Evolutionary conservation across 148 eudicot species (phyloP).

Genomic region (Rheum nobile): DNA sequence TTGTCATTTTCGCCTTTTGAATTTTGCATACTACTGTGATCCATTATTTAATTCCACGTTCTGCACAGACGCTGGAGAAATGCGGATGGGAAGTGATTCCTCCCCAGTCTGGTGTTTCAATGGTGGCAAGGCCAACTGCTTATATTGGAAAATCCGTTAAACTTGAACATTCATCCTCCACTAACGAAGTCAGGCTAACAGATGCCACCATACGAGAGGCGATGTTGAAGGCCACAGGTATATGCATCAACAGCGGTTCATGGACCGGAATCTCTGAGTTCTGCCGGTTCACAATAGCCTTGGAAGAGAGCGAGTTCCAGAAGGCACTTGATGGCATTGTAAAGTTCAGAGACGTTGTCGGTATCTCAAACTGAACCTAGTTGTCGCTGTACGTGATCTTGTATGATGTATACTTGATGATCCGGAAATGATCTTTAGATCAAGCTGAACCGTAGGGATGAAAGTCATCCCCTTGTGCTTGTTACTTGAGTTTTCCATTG

Average conservation of each 20-base stretch:
- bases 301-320: slow-evolving; percentile 65
- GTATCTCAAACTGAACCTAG: background rate
- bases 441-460: background rate
- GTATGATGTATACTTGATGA: background rate
- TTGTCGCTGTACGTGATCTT: background rate
- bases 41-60: background rate
- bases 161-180: slow-evolving; percentile 12
- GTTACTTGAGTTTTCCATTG: background rate
- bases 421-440: background rate
- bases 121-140: slow-evolving; percentile 73
- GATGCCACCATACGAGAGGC: slow-evolving; percentile 71
- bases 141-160: slow-evolving; percentile 54
- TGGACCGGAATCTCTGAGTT: slow-evolving; percentile 95
- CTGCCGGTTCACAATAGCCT: slow-evolving; percentile 78
- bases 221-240: slow-evolving; percentile 53
- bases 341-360: slow-evolving; percentile 36
- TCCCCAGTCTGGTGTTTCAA: slow-evolving; percentile 64
- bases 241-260: slow-evolving; percentile 70
- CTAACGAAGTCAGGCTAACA: slow-evolving; percentile 36
- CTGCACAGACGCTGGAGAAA: slow-evolving; percentile 50
- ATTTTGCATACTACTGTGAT: too few species aligned
- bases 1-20: background rate
- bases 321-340: slow-evolving; percentile 53
- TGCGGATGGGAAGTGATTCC: slow-evolving; percentile 93
- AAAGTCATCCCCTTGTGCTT: background rate